phyloP scores from a whole-genome alignment of 2,329 filamentous ascomycete genomes.

The Taxawa tesnikishii region DNA sequence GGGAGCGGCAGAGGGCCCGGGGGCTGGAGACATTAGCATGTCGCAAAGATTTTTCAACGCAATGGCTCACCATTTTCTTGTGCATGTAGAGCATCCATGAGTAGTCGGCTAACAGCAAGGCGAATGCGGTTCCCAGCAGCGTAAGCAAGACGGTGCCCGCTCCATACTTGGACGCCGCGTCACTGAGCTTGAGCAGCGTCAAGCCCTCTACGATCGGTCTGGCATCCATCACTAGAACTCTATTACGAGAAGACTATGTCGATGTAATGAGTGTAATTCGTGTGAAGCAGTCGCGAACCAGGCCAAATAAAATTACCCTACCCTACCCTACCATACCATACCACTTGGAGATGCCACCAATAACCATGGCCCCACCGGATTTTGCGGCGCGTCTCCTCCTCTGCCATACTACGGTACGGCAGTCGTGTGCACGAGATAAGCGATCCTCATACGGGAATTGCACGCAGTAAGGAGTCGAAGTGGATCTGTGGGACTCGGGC shows the following conservation, averaged over 20 bases:
- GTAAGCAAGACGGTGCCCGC: slow-evolving; percentile 13
- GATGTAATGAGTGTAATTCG: too few relatives aligned
- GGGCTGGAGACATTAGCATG: slow-evolving; percentile 17
- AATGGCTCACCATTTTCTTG: slow-evolving; percentile 10
- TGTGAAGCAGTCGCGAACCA: too few relatives aligned
- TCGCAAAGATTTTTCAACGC: too few relatives aligned
- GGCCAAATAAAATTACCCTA: too few relatives aligned
- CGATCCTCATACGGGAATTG: background rate
- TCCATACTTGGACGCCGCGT: slow-evolving; percentile 20
- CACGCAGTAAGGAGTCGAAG: background rate
- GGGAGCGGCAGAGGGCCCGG: slow-evolving; percentile 35
- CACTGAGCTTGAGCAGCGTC: slow-evolving; percentile 17
- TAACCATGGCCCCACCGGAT: too few relatives aligned
- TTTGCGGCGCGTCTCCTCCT: too few relatives aligned
- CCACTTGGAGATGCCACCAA: too few relatives aligned
- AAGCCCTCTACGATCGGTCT: slow-evolving; percentile 13
- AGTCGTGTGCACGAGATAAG: too few relatives aligned
- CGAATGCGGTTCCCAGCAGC: slow-evolving; percentile 12
- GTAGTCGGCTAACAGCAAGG: slow-evolving; percentile 14
- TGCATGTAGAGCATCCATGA: slow-evolving; percentile 11
- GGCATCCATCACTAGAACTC: too few relatives aligned
- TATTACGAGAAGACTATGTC: background rate
- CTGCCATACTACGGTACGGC: too few relatives aligned
- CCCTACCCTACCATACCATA: too few relatives aligned
- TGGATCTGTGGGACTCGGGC: slow-evolving; percentile 1